Conservation (phyloP, 805 yeast genomes). For the Cyberlindnera suaveolens region DNA sequence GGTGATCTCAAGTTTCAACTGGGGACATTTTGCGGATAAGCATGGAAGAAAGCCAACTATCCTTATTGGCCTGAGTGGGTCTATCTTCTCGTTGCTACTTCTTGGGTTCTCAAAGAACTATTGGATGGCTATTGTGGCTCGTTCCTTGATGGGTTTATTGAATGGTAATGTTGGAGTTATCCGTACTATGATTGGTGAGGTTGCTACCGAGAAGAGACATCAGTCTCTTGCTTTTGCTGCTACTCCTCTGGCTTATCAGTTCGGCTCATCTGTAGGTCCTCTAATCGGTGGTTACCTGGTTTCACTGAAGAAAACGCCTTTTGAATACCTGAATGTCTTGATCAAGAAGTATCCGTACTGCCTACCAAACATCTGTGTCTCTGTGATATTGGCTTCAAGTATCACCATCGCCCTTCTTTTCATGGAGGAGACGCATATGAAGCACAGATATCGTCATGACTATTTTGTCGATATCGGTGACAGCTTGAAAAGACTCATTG, state of each 20-base stretch:
- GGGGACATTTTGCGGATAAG: slow-evolving; percentile 14
- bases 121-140: slow-evolving; percentile 13
- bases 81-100: slow-evolving; percentile 8
- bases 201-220: slow-evolving; percentile 13
- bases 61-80: slow-evolving; percentile 11
- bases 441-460: slow-evolving; percentile 13
- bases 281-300: slow-evolving; percentile 13
- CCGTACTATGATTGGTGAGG: slow-evolving; percentile 14
- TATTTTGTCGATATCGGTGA: slow-evolving; percentile 12
- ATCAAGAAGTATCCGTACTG: slow-evolving; percentile 11
- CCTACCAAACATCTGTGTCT: slow-evolving; percentile 12
- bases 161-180: slow-evolving; percentile 16
- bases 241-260: slow-evolving; percentile 14
- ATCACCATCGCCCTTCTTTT: slow-evolving; percentile 9
- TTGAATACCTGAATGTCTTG: slow-evolving; percentile 6
- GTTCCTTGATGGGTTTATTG: slow-evolving; percentile 14
- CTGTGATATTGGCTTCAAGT: slow-evolving; percentile 3
- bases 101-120: slow-evolving; percentile 14
- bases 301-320: slow-evolving; percentile 9
- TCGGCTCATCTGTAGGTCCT: slow-evolving; percentile 15
- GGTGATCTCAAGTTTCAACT: slow-evolving; percentile 11
- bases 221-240: slow-evolving; percentile 16
- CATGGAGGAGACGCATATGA: slow-evolving; percentile 15
- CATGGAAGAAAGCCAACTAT: slow-evolving; percentile 15
- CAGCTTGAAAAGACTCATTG: slow-evolving; percentile 1